These are phyloP conservation scores for Aspergillus alliaceus DNA, from an alignment of 2,329 filamentous ascomycete species.

Conservation along the genomic window DNA sequence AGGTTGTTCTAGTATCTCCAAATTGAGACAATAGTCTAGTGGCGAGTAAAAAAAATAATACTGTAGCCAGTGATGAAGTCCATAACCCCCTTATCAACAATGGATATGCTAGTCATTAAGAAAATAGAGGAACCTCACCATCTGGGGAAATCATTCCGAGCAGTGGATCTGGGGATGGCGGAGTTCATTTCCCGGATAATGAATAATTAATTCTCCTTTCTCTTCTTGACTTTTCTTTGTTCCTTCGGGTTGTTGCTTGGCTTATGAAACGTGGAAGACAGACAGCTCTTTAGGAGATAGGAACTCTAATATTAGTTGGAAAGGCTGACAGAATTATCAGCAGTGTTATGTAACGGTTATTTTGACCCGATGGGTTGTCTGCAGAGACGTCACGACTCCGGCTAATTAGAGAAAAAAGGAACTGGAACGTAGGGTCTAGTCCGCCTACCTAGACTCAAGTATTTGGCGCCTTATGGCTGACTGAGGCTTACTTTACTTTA, in stretches of 20 bases:
- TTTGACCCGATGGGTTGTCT: no score
- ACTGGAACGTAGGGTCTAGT: background rate
- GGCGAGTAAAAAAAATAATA: no score
- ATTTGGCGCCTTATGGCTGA: background rate
- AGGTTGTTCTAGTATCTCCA: no score
- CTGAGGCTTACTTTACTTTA: background rate
- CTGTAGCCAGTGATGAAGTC: background rate
- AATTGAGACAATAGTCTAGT: no score
- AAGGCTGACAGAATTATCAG: background rate
- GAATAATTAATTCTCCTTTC: background rate
- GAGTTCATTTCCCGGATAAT: constrained; percentile 20
- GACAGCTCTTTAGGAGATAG: background rate
- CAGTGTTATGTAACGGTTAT: background rate
- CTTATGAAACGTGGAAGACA: background rate
- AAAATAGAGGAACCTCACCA: background rate
- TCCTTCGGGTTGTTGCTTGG: background rate
- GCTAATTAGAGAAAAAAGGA: background rate
- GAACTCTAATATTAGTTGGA: background rate
- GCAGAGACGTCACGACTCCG: background rate
- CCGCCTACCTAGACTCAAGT: no score
- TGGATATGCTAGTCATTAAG: background rate
- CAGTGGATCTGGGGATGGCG: constrained; percentile 16
- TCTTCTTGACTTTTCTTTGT: background rate
- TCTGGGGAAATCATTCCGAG: constrained; percentile 9
- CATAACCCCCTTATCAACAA: background rate